Evolutionary conservation across 495 filamentous ascomycete species (phyloP).

Genomic region (Bombardia bombarda): DNA sequence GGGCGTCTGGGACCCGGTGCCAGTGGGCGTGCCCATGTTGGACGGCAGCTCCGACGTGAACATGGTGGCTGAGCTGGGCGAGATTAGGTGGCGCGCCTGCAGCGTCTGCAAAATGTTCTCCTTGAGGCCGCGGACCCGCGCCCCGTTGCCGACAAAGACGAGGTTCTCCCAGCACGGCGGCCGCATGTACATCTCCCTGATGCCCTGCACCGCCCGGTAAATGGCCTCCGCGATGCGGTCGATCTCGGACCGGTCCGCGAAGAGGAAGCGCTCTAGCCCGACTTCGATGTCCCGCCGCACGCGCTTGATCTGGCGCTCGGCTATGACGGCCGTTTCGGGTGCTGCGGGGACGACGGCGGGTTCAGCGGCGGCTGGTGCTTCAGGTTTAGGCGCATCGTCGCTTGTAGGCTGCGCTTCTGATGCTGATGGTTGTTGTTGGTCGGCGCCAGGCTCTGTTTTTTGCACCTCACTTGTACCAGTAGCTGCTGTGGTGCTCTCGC

Average conservation of each 20-base stretch:
- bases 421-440: conserved; percentile 2
- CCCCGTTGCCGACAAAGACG: conserved; percentile 82
- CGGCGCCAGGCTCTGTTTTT: conserved; percentile 5
- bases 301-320: conserved; percentile 31
- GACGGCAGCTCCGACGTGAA: conserved; percentile 94
- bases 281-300: conserved; percentile 73
- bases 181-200: conserved; percentile 71
- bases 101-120: conserved; percentile 77
- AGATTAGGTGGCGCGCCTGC: conserved; percentile 75
- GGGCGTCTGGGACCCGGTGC: conserved; percentile 88
- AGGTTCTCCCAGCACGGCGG: conserved; percentile 84
- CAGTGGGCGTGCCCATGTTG: conserved; percentile 78
- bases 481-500: not conserved
- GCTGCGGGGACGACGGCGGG: not conserved
- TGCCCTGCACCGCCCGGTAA: conserved; percentile 68
- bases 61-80: conserved; percentile 83
- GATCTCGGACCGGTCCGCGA: conserved; percentile 64
- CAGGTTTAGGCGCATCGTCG: conserved; percentile 5
- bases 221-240: conserved; percentile 74
- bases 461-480: conserved; percentile 3
- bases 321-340: not conserved
- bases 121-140: conserved; percentile 75
- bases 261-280: conserved; percentile 79
- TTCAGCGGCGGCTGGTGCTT: conserved; percentile 6
- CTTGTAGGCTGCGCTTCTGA: too few relatives aligned